phyloP scores from a whole-genome alignment of 306 rosid genomes.

The Carpinus viminea region DNA sequence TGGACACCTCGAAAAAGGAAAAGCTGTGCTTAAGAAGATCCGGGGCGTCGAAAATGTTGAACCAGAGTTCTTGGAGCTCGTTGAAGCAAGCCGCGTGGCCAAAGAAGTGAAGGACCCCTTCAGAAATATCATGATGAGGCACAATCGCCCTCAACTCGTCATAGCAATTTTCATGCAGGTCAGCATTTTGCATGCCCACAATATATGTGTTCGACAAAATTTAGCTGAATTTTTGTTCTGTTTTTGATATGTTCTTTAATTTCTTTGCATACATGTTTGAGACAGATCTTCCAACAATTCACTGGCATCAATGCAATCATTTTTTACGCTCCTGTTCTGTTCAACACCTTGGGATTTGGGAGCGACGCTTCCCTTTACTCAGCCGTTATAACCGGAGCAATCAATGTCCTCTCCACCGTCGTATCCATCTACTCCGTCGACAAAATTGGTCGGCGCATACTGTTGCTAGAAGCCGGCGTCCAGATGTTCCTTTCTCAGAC shows the following conservation, averaged over 20 bases:
- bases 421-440: slow-evolving; percentile 52
- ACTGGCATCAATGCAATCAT: slow-evolving; percentile 71
- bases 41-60: slow-evolving; percentile 54
- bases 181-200: background rate
- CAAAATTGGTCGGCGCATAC: slow-evolving; percentile 49
- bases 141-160: slow-evolving; percentile 54
- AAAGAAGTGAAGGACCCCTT: slow-evolving; percentile 42
- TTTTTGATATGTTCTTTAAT: background rate
- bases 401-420: slow-evolving; percentile 55
- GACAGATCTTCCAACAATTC: slow-evolving; percentile 64
- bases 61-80: slow-evolving; percentile 50
- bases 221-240: too few relatives aligned
- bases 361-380: slow-evolving; percentile 56
- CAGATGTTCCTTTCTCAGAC: slow-evolving; percentile 68
- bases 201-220: background rate
- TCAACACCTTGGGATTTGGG: slow-evolving; percentile 52
- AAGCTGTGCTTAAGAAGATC: slow-evolving; percentile 46
- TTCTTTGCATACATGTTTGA: background rate
- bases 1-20: slow-evolving; percentile 50
- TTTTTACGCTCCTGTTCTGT: slow-evolving; percentile 73
- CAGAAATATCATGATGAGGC: slow-evolving; percentile 38
- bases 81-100: slow-evolving; percentile 51
- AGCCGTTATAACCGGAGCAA: slow-evolving; percentile 62
- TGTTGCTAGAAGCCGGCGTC: slow-evolving; percentile 56
- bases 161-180: slow-evolving; percentile 53